Conservation (phyloP, 2,329 filamentous ascomycete genomes). For the Didymella segeticola region DNA sequence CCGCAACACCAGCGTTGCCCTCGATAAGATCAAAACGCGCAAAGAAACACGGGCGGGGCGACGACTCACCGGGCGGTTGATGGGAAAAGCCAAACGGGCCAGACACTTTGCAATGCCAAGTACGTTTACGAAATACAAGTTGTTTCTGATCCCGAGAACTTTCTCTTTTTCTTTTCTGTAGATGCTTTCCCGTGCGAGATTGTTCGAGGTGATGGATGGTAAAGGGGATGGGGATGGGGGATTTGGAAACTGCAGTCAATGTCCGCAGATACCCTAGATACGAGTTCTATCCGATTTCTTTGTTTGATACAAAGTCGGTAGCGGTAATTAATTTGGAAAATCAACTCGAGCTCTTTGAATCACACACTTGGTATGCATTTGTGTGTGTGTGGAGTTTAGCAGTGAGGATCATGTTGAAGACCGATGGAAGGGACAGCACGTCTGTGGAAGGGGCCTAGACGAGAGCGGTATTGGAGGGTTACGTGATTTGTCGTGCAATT, state of each 20-base stretch:
- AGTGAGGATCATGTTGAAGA: no score
- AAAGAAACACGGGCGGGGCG: no score
- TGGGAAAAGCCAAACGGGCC: neutral
- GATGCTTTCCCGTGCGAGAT: slow-evolving; percentile 15
- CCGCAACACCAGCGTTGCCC: no score
- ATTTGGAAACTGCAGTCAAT: neutral
- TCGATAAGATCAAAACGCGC: no score
- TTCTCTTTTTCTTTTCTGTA: slow-evolving; percentile 26
- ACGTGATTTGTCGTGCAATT: neutral
- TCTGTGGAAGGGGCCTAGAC: neutral
- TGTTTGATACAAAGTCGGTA: neutral
- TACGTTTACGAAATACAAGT: no score
- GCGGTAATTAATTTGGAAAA: slow-evolving; percentile 16
- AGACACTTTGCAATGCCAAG: slow-evolving; percentile 10
- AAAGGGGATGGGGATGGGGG: no score
- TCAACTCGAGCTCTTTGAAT: neutral
- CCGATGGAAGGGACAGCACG: no score
- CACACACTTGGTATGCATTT: no score
- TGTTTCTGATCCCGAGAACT: neutral
- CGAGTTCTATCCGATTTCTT: neutral
- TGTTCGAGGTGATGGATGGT: slow-evolving; percentile 10
- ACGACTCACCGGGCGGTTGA: no score
- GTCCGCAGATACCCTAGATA: slow-evolving; percentile 16
- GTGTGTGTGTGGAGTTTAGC: no score
- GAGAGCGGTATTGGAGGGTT: neutral